A percentile compares a stretch with the other conserved stretches of the same genome.
Conservation (phyloP, 2,329 filamentous ascomycete genomes). For the Pyrenochaeta sp. region DNA sequence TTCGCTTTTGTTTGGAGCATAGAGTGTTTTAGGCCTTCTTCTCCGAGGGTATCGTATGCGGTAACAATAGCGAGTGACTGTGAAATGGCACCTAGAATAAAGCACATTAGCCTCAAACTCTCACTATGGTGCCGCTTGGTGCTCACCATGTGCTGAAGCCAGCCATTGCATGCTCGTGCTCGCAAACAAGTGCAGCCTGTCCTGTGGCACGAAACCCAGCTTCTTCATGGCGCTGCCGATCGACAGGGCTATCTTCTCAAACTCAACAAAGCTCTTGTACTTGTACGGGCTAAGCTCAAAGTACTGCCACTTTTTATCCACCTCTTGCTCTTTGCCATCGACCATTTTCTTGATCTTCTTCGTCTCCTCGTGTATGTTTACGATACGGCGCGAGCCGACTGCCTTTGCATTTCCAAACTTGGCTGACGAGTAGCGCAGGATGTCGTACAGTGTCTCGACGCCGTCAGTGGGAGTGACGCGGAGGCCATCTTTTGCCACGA, state of each 20-base stretch:
- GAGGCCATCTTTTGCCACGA: slow-evolving; percentile 74
- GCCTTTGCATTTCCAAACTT: slow-evolving; percentile 63
- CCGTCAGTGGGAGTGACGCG: slow-evolving; percentile 71
- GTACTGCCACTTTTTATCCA: slow-evolving; percentile 91
- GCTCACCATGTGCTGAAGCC: slow-evolving; percentile 74
- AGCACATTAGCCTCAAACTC: slow-evolving; percentile 15
- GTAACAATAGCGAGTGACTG: slow-evolving; percentile 94
- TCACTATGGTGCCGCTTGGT: background rate
- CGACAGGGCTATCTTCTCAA: slow-evolving; percentile 73
- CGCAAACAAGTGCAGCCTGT: slow-evolving; percentile 82
- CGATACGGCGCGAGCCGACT: slow-evolving; percentile 72
- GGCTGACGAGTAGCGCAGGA: slow-evolving; percentile 73
- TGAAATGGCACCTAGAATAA: slow-evolving; percentile 66
- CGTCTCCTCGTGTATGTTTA: slow-evolving; percentile 81
- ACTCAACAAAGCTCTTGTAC: slow-evolving; percentile 82
- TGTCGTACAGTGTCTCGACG: slow-evolving; percentile 79
- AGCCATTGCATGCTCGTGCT: slow-evolving; percentile 87
- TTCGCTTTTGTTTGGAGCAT: slow-evolving; percentile 81
- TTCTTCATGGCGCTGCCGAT: slow-evolving; percentile 77
- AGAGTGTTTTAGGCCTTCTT: slow-evolving; percentile 85
- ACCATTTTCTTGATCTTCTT: slow-evolving; percentile 91
- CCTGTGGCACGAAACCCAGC: slow-evolving; percentile 72
- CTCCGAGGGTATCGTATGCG: slow-evolving; percentile 90
- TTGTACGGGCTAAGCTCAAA: slow-evolving; percentile 83
- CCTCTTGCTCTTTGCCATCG: slow-evolving; percentile 78